Conservation (phyloP, 768 basidiomycete species). For the Suillus paluster region DNA sequence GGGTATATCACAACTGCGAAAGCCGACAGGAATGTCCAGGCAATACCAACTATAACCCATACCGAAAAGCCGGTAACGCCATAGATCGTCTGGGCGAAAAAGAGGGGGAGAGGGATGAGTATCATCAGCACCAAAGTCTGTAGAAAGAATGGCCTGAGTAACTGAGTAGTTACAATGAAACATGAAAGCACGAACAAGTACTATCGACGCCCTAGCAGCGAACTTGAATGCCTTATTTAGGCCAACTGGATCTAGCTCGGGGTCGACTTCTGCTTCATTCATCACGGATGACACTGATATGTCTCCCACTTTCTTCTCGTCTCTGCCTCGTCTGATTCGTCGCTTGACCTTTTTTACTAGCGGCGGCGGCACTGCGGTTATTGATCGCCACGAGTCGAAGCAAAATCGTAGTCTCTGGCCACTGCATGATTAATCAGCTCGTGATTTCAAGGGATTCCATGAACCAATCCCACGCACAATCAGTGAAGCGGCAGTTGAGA, state of each 20-base stretch:
- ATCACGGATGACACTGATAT: conserved; percentile 42
- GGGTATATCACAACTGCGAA: conserved; percentile 84
- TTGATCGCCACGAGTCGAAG: conserved; percentile 81
- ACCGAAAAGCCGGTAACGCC: conserved; percentile 65
- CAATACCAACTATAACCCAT: conserved; percentile 83
- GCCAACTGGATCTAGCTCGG: conserved; percentile 65
- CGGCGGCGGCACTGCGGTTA: conserved; percentile 10
- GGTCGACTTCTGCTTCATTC: conserved; percentile 42
- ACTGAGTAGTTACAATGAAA: conserved; percentile 3
- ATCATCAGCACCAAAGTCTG: conserved; percentile 69
- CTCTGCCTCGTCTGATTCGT: conserved; percentile 31
- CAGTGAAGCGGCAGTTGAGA: conserved; percentile 66
- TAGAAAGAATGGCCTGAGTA: conserved; percentile 1
- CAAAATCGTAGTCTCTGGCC: conserved; percentile 88
- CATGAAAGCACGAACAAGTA: conserved; percentile 50
- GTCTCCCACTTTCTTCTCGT: conserved; percentile 41
- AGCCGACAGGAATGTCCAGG: conserved; percentile 83
- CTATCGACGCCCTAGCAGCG: conserved; percentile 74
- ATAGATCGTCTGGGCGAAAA: conserved; percentile 80
- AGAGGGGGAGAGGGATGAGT: conserved; percentile 83
- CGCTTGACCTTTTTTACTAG: conserved; percentile 20
- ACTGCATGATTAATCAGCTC: conserved; percentile 39
- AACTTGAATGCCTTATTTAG: conserved; percentile 80
- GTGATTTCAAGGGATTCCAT: not conserved
- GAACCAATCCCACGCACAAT: conserved; percentile 50